Percentiles rank a stretch among this genome's conserved stretches.
These are phyloP conservation scores for Nissolia schottii DNA, from an alignment of 306 rosid genomes.

Conservation along the genomic window DNA sequence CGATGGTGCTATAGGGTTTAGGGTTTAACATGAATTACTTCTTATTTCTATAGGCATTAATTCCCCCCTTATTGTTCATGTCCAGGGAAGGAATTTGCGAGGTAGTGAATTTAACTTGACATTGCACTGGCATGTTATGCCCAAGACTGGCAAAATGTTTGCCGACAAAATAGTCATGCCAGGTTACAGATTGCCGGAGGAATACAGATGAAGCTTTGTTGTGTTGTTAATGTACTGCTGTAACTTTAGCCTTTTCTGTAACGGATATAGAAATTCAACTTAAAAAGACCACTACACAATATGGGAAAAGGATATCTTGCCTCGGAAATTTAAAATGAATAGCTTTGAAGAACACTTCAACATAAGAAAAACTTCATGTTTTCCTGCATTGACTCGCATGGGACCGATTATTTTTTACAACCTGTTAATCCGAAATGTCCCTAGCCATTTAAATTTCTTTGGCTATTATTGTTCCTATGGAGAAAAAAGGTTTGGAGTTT, in stretches of 20 bases:
- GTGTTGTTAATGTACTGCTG: conserved; percentile 29
- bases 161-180: conserved; percentile 72
- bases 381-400: neutral
- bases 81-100: conserved; percentile 80
- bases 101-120: conserved; percentile 88
- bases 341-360: conserved; percentile 16
- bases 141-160: conserved; percentile 92
- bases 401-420: neutral
- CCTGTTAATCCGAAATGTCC: neutral
- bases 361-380: neutral
- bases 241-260: conserved; percentile 34
- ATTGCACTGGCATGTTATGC: conserved; percentile 99
- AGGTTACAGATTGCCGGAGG: conserved; percentile 69
- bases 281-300: conserved; percentile 6
- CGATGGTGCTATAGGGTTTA: neutral
- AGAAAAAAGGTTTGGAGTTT: neutral
- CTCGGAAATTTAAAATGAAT: neutral
- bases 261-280: conserved; percentile 14
- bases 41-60: neutral
- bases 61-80: neutral
- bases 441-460: neutral
- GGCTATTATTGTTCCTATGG: neutral
- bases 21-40: conserved; percentile 8
- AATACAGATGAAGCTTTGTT: conserved; percentile 58
- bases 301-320: neutral